A percentile compares a stretch with the other conserved stretches of the same genome.
Evolutionary conservation across 2,329 filamentous ascomycete species (phyloP).

Genomic region (Proliferodiscus dingleyae): DNA sequence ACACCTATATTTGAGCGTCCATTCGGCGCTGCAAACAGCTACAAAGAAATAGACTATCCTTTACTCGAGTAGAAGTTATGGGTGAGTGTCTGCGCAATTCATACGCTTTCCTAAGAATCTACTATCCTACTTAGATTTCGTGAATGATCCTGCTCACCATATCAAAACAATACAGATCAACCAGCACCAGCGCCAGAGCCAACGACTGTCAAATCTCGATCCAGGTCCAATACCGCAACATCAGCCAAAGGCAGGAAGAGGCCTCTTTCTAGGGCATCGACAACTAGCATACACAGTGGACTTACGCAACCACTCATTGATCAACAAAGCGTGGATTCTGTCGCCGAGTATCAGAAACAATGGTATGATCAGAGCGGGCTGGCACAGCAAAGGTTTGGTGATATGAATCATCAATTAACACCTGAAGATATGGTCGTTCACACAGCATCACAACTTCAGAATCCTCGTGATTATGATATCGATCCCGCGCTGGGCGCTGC

Average conservation of each 20-base stretch:
- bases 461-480: conserved; percentile 43
- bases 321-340: conserved; percentile 25
- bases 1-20: conserved; percentile 2
- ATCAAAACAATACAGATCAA: conserved; percentile 24
- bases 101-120: not conserved
- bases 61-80: conserved; percentile 19
- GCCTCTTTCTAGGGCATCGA: conserved; percentile 43
- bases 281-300: conserved; percentile 40
- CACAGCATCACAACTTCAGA: conserved; percentile 51
- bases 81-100: conserved; percentile 19
- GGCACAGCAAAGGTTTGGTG: conserved; percentile 26
- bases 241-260: conserved; percentile 38
- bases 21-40: not conserved
- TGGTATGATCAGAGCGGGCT: conserved; percentile 31
- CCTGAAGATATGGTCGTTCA: conserved; percentile 57
- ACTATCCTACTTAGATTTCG: not conserved
- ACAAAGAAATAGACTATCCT: conserved; percentile 3
- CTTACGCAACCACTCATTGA: conserved; percentile 28
- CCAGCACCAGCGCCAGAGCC: conserved; percentile 26
- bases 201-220: conserved; percentile 37
- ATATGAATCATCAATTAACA: conserved; percentile 38
- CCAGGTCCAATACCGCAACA: conserved; percentile 41
- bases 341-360: conserved; percentile 27
- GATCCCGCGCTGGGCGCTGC: conserved; percentile 46
- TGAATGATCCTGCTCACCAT: conserved; percentile 12